These are phyloP conservation scores for Podospora comata DNA, from an alignment of 495 filamentous ascomycete species.

Conservation along the genomic window DNA sequence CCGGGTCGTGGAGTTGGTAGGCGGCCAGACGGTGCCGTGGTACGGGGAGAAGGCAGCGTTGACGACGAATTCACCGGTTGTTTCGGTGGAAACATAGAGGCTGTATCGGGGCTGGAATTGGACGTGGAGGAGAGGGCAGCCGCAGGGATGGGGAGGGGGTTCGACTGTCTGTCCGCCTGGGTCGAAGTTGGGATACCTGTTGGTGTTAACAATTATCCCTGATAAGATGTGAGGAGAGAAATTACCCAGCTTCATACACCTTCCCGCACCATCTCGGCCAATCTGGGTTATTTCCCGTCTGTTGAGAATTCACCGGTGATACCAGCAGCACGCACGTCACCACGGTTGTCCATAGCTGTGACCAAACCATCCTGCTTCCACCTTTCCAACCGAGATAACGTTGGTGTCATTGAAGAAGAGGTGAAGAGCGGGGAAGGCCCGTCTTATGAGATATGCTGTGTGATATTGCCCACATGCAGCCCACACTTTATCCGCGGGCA, in stretches of 20 bases:
- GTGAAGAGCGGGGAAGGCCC: neutral
- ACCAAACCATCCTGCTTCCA: slow-evolving; percentile 16
- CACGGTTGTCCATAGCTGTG: slow-evolving; percentile 11
- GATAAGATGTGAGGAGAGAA: neutral
- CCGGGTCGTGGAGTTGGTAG: slow-evolving; percentile 28
- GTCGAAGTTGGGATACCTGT: slow-evolving; percentile 54
- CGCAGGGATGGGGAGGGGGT: slow-evolving; percentile 38
- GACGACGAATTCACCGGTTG: slow-evolving; percentile 55
- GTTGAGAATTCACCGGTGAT: slow-evolving; percentile 17
- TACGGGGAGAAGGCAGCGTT: slow-evolving; percentile 54
- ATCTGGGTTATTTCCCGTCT: slow-evolving; percentile 43
- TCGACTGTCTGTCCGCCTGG: slow-evolving; percentile 57
- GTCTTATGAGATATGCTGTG: neutral
- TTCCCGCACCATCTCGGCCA: slow-evolving; percentile 60
- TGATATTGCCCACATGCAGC: neutral
- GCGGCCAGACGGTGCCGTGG: slow-evolving; percentile 44
- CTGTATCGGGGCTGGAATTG: slow-evolving; percentile 58
- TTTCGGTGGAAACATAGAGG: slow-evolving; percentile 58
- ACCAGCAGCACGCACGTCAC: slow-evolving; percentile 7
- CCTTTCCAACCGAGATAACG: neutral
- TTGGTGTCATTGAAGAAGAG: neutral
- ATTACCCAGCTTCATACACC: slow-evolving; percentile 51
- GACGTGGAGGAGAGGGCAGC: slow-evolving; percentile 52
- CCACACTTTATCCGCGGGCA: neutral
- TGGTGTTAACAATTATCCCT: neutral